Conservation (phyloP, 768 basidiomycete genomes). For the Suillus brevipes region DNA sequence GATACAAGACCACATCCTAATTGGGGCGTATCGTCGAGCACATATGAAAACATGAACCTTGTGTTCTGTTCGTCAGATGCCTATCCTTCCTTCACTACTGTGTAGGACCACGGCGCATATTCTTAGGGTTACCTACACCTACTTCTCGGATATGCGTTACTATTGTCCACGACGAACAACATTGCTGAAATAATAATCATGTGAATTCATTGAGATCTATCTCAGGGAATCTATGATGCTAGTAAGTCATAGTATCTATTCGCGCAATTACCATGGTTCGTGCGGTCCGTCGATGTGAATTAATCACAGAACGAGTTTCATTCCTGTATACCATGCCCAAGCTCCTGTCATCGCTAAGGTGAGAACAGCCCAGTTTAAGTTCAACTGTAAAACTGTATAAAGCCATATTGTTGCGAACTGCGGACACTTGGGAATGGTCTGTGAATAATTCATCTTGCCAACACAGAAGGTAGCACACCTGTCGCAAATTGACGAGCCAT, state of each 20-base stretch:
- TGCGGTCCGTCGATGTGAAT: not conserved
- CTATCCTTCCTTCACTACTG: no score
- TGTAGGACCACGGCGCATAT: not conserved
- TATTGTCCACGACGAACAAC: not conserved
- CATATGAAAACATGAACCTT: slow-evolving; percentile 37
- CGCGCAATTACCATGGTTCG: not conserved
- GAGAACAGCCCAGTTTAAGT: slow-evolving; percentile 59
- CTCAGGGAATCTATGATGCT: not conserved
- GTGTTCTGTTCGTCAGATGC: slow-evolving; percentile 3
- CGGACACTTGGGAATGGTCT: slow-evolving; percentile 52
- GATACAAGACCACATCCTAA: slow-evolving; percentile 58
- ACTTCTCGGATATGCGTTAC: not conserved
- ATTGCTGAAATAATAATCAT: not conserved
- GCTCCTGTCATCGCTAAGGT: slow-evolving; percentile 52
- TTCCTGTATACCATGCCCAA: slow-evolving; percentile 64
- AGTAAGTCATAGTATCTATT: not conserved
- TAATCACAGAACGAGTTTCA: slow-evolving; percentile 44
- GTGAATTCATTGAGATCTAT: no score
- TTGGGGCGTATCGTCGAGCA: slow-evolving; percentile 79
- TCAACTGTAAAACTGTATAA: slow-evolving; percentile 69
- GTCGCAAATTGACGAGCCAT: slow-evolving; percentile 72
- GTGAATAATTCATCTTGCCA: not conserved
- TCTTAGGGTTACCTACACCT: not conserved
- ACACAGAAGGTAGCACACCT: slow-evolving; percentile 44
- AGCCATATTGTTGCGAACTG: slow-evolving; percentile 80